Evolutionary conservation across 2,329 filamentous ascomycete species (phyloP).

Genomic region (Venturia pyrina): DNA sequence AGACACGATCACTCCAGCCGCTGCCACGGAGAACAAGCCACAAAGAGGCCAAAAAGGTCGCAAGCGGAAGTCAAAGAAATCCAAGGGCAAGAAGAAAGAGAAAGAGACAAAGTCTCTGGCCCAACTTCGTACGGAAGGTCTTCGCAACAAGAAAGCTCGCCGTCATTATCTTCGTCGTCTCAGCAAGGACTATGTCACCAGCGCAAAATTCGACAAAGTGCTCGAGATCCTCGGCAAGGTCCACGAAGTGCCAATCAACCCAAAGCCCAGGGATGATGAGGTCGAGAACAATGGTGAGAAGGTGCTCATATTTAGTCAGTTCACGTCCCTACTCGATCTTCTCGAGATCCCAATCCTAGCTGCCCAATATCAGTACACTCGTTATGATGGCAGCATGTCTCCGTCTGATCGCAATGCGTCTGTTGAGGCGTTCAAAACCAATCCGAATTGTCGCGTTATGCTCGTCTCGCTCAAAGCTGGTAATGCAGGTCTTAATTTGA

Average conservation of each 20-base stretch:
- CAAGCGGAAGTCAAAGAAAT: slow-evolving; percentile 18
- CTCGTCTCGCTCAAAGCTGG: slow-evolving; percentile 71
- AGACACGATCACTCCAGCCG: slow-evolving; percentile 15
- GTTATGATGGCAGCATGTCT: slow-evolving; percentile 70
- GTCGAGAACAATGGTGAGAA: slow-evolving; percentile 58
- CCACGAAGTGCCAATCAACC: slow-evolving; percentile 28
- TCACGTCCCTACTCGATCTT: slow-evolving; percentile 68
- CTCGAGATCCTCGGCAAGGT: slow-evolving; percentile 52
- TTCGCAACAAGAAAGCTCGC: slow-evolving; percentile 54
- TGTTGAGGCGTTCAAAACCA: slow-evolving; percentile 57
- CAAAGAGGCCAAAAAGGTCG: slow-evolving; percentile 29
- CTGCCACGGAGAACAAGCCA: slow-evolving; percentile 17
- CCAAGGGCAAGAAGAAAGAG: slow-evolving; percentile 33
- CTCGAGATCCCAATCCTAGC: slow-evolving; percentile 60
- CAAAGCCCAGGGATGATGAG: slow-evolving; percentile 24
- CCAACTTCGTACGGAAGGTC: slow-evolving; percentile 57
- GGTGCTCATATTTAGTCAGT: slow-evolving; percentile 74
- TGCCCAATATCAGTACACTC: slow-evolving; percentile 48
- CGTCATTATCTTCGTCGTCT: slow-evolving; percentile 61
- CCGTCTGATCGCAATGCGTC: slow-evolving; percentile 55
- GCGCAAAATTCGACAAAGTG: slow-evolving; percentile 63
- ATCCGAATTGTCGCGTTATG: slow-evolving; percentile 54
- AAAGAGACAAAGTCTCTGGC: slow-evolving; percentile 41
- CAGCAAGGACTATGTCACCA: slow-evolving; percentile 58
- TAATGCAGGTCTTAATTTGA: slow-evolving; percentile 79